Base-by-base conservation (phyloP, 2,329 filamentous ascomycete genomes). In the Knoxdaviesia proteae region DNA sequence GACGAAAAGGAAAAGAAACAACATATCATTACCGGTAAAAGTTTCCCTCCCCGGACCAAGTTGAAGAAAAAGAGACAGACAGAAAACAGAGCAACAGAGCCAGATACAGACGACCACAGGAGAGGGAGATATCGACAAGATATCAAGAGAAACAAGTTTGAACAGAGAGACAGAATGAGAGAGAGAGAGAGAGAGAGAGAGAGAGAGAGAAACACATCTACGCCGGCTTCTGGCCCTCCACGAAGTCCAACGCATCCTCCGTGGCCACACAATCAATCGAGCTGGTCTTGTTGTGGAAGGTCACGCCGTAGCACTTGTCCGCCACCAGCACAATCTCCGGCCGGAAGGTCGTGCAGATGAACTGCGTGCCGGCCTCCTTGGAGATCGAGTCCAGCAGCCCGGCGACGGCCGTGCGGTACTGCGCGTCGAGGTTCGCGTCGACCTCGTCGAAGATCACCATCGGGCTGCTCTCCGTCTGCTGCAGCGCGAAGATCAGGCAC, bases 381-480 rank as follows among this genome's bases (percentile, higher is more conserved):
- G 78, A 84, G 48, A 84, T 86, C 43, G 77, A 78, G 54, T 88
- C 69, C 29, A 98, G 69, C 64, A 96, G 83, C 44, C 83, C 73
- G 3, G 90, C 90, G 7, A 98, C 90, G 1, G 90, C 88, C 1
- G 90, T 94, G 47, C 90, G 81, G 64, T 98, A 98, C 61, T 98
- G 90, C 1, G 90, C 87, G 58, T 98, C 90, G 30, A 98, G 72
- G 57, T 98, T 98, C 58, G 90, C 90, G 56, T 98, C 90, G 49
- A 98, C 94, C 61, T 98, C 90, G 58, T 98, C 90, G 52, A 98
- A 98, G 53, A 98, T 87, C 58, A 98, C 94, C 69, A 98, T 96
- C 1, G 90, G 90, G 38, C 88, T 92, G 7, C 88, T 90, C 57
- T 98, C 90, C 46, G 88, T 94, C 51, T 87, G 84, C 61, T 98